Base-by-base conservation (phyloP, 805 yeast species). In the Lipomyces lipofer region DNA sequence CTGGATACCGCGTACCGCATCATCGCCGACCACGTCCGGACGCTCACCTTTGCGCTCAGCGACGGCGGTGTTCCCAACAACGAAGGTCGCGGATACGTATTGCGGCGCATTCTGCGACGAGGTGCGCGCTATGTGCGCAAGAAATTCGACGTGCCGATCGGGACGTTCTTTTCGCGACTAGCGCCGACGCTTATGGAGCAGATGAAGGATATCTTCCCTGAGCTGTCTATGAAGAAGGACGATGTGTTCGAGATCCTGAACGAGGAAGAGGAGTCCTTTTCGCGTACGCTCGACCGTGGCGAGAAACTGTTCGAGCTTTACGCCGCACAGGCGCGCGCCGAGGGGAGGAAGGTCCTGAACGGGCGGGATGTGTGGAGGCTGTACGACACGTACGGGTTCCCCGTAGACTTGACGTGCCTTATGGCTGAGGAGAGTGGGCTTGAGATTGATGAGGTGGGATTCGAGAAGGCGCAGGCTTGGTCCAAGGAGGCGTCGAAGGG, bases 51-150 rank as follows among this genome's bases (percentile, higher is more conserved):
- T 72, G 97, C 99, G 47, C 79, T 94, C 56, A 88, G 96, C 36
- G 99, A 94, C 72, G 99, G 99, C 67, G 99, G 99, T 68, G 97
- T 94, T 54, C 99, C 99, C 69, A 94, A 94, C 75, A 94, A 91
- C 68, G 99, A 94, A 70, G 99, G 99, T 66, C 86, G 99, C 75
- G 99, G 99, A 66, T 94, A 94, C 68, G 99, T 94, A 42, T 77
- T 94, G 71, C 85, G 99, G 76, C 86, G 99, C 77, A 91, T 94
- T 64, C 78, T 94, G 67, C 86, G 99, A 78, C 86, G 99, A 78
- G 99, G 99, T 67, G 88, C 97, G 36, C 86, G 99, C 73, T 94
- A 88, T 68, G 97, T 86, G 43, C 86, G 98, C 73, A 94, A 94
- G 75, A 91, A 94, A 76, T 84, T 94, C 86, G 84, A 88, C 73